Conservation (phyloP, 176 grass and related monocot genomes). For the Zoysia japonica region DNA sequence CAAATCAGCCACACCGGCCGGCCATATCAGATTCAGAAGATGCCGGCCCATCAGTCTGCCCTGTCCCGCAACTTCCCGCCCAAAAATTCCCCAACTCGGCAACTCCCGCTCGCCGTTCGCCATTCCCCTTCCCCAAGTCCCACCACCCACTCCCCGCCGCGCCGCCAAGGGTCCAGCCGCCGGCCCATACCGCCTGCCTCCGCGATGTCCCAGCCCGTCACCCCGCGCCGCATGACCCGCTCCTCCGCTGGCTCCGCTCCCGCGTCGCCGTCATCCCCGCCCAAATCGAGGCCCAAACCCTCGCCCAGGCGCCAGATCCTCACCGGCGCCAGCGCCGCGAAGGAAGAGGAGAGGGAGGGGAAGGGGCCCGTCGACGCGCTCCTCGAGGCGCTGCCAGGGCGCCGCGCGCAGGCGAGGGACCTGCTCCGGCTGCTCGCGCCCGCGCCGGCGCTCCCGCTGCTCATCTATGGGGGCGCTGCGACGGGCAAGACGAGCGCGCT, state of each 20-base stretch:
- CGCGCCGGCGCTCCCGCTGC: slow-evolving; percentile 56
- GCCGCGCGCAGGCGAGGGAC: slow-evolving; percentile 62
- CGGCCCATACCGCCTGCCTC: not conserved
- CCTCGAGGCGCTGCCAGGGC: slow-evolving; percentile 45
- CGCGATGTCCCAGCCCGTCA: slow-evolving; percentile 48
- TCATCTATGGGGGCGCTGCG: slow-evolving; percentile 64
- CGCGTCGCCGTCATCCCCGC: slow-evolving; percentile 19
- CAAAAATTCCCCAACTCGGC: slow-evolving; percentile 18
- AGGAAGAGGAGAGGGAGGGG: not conserved
- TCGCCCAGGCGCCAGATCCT: slow-evolving; percentile 13
- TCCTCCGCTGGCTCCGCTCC: slow-evolving; percentile 23
- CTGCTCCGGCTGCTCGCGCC: slow-evolving; percentile 70
- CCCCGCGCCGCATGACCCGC: slow-evolving; percentile 54
- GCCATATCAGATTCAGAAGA: not conserved
- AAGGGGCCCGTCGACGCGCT: not conserved
- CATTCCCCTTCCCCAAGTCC: slow-evolving; percentile 20
- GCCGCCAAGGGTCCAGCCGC: slow-evolving; percentile 31
- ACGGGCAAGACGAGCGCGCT: slow-evolving; percentile 79
- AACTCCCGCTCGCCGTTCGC: not conserved
- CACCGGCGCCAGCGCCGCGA: not conserved
- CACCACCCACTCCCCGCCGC: not conserved
- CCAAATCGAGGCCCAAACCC: slow-evolving; percentile 43
- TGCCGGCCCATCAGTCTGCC: not conserved
- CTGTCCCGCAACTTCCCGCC: slow-evolving; percentile 1
- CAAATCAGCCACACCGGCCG: not conserved